These are phyloP conservation scores for Trametes coccinea DNA, from an alignment of 768 basidiomycete species.

Conservation along the genomic window DNA sequence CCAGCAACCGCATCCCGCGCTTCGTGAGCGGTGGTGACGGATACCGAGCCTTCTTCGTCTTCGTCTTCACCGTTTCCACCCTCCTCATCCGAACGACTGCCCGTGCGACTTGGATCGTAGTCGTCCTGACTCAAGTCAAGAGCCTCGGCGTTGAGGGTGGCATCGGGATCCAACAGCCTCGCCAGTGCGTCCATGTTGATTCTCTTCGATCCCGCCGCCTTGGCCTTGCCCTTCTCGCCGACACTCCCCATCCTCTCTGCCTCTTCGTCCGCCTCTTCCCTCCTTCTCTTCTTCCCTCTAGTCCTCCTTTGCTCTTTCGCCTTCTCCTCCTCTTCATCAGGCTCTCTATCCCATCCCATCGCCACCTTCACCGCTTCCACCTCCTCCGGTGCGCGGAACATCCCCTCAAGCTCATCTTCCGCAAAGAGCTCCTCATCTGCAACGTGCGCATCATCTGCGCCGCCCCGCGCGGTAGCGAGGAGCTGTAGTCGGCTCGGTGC, in stretches of 20 bases:
- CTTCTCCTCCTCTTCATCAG: conserved; percentile 12
- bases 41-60: conserved; percentile 23
- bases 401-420: conserved; percentile 63
- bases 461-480: conserved; percentile 58
- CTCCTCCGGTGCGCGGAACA: conserved; percentile 58
- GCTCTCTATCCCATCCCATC: conserved; percentile 36
- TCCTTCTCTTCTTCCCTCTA: conserved; percentile 14
- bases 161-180: conserved; percentile 45
- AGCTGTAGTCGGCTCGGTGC: conserved; percentile 68
- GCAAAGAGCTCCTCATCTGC: conserved; percentile 72
- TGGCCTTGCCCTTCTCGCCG: conserved; percentile 20
- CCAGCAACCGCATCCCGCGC: conserved; percentile 13
- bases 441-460: conserved; percentile 49
- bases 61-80: background rate
- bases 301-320: conserved; percentile 20
- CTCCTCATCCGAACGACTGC: background rate
- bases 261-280: conserved; percentile 21
- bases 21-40: conserved; percentile 9
- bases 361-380: conserved; percentile 41
- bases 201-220: conserved; percentile 39
- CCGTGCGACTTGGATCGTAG: background rate
- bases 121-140: conserved; percentile 21
- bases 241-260: conserved; percentile 1
- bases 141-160: conserved; percentile 32
- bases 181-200: conserved; percentile 60